Base-by-base conservation (phyloP, 371 early-diverging fungal species). In the Dinochytrium kinnereticum region DNA sequence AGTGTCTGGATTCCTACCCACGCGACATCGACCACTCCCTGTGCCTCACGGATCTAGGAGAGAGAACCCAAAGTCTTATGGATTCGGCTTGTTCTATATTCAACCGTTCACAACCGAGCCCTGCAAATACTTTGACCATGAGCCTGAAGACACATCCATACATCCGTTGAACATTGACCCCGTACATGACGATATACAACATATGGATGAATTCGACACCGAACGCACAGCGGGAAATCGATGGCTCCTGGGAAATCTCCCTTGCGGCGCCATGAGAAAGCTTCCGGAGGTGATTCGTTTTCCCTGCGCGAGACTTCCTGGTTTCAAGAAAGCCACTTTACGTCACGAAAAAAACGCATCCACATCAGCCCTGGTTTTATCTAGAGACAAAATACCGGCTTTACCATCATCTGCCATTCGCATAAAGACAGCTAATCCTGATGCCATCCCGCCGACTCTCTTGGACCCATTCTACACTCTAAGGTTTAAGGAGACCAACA, bases 131-230 rank as follows among this genome's bases (percentile, higher is more conserved):
- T 69, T 34, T 37, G 28, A 51, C 31, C 7, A 3, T 39, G 15
- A 55, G 28, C 24, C 21, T 10, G 26, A 30, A 55, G 71, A 71
- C 39, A 5, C 40, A 13, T 61, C 71, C 3, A 64, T 71, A 1
- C 71, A 71, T 50, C 71, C 71, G 1, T 64, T 38, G 44, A 71
- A 71, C 64, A 1, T 10, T 13, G 71, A 71, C 50, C 71, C 71
- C 21, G 64, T 71, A 15, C 71, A 71, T 30, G 71, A 71, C 33
- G 33, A 24, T 10, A 59, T 39, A 10, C 64, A 30, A 40, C 59
- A 64, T 21, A 44, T 59, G 38, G 30, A 10, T 21, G 49, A 71
- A 37, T 71, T 40, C 44, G 49, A 61, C 1, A 21, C 39, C n/a
- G 64, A 59, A 33, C n/a, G 17, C 13, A 44, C 49, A 17, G 50